These are phyloP conservation scores for Chrysanthemum makinoi DNA, from an alignment of 129 eudicot genomes.

Conservation along the genomic window DNA sequence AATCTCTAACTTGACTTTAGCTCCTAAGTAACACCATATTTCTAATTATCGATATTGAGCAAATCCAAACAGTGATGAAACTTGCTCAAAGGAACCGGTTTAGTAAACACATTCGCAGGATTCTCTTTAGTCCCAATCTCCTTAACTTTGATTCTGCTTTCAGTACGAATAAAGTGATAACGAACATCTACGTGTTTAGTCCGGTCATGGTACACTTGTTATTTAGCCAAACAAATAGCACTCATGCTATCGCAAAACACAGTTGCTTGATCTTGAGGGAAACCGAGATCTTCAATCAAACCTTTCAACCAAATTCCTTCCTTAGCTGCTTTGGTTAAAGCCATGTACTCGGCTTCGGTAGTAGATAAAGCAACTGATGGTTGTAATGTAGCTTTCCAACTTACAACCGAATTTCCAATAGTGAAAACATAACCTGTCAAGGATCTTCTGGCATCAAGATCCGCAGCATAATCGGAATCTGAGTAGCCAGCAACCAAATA, in stretches of 20 bases:
- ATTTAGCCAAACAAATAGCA: slow-evolving; percentile 2
- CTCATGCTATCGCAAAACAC: slow-evolving; percentile 12
- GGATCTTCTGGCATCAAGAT: not conserved
- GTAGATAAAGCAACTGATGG: not conserved
- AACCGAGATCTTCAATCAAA: slow-evolving; percentile 4
- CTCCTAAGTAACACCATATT: too few relatives aligned
- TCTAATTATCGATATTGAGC: too few relatives aligned
- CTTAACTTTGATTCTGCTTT: not conserved
- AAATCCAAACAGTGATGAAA: too few relatives aligned
- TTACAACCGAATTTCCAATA: not conserved
- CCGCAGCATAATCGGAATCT: not conserved
- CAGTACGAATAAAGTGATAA: not conserved
- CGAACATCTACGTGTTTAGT: slow-evolving; percentile 8
- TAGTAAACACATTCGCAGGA: not conserved
- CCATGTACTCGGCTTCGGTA: slow-evolving; percentile 4
- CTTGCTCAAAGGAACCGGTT: too few relatives aligned
- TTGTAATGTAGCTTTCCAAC: slow-evolving; percentile 10
- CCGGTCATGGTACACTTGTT: not conserved
- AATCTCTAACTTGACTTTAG: too few relatives aligned
- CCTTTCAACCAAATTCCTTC: slow-evolving; percentile 11
- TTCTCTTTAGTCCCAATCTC: not conserved
- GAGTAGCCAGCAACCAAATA: slow-evolving; percentile 3
- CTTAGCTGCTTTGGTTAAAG: not conserved
- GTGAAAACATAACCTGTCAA: not conserved
- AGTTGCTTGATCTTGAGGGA: not conserved